These are phyloP conservation scores for Spiromastix sp. DNA, from an alignment of 2,329 filamentous ascomycete genomes.

Conservation along the genomic window DNA sequence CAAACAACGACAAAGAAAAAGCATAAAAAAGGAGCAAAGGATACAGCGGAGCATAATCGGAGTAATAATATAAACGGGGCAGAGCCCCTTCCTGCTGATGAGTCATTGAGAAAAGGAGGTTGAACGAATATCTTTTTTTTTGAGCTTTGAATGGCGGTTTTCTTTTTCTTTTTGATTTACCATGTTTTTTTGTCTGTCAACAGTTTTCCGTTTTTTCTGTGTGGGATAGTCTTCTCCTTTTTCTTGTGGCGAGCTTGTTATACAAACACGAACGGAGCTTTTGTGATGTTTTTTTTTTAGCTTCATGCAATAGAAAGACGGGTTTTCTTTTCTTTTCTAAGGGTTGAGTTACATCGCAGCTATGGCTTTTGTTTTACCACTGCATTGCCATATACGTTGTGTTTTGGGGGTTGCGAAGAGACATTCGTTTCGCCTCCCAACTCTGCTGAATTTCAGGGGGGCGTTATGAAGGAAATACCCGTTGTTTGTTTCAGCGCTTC, in stretches of 20 bases:
- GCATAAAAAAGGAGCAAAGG: constrained; percentile 28
- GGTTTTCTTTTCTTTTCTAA: background rate
- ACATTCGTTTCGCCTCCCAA: no score
- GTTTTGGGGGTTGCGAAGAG: no score
- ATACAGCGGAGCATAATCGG: constrained; percentile 21
- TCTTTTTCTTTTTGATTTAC: background rate
- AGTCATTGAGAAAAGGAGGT: constrained; percentile 36
- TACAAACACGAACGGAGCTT: background rate
- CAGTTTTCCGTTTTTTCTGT: background rate
- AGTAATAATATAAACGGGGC: constrained; percentile 19
- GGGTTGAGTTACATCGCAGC: no score
- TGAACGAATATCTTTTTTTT: constrained; percentile 16
- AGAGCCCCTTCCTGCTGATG: constrained; percentile 32
- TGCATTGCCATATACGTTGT: no score
- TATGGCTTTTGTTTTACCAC: no score
- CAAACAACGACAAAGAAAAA: constrained; percentile 35
- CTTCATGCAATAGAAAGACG: background rate
- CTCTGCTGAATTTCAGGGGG: no score
- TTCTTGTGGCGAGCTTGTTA: background rate
- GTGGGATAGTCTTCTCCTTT: background rate
- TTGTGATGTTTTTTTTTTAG: background rate
- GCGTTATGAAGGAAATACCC: no score
- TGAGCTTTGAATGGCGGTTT: background rate
- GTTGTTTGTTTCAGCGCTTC: no score
- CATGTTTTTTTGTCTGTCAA: background rate